These are phyloP conservation scores for Leptographium lundbergii DNA, from an alignment of 2,329 filamentous ascomycete species.

Conservation along the genomic window DNA sequence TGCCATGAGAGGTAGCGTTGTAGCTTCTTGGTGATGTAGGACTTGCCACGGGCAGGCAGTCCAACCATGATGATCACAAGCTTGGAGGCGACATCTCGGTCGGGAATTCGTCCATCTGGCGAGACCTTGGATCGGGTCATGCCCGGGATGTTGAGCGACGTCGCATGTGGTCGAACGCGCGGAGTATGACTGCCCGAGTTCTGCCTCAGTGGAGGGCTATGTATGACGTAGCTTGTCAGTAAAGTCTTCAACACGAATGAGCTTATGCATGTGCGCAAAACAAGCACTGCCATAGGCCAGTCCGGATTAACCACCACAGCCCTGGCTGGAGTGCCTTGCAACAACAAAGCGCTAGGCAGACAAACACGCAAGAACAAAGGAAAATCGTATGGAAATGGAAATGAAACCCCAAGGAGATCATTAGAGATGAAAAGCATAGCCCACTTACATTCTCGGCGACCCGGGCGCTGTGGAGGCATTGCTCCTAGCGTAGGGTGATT, in stretches of 20 bases:
- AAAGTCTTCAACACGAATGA: neutral
- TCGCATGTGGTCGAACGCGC: slow-evolving; percentile 68
- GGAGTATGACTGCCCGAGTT: slow-evolving; percentile 70
- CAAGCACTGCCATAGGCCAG: neutral
- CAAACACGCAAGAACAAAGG: neutral
- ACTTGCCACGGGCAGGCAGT: slow-evolving; percentile 87
- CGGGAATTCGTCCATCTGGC: slow-evolving; percentile 85
- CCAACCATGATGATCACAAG: slow-evolving; percentile 98
- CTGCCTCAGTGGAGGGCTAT: slow-evolving; percentile 54
- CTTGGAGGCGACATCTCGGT: slow-evolving; percentile 90
- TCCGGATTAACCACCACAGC: neutral
- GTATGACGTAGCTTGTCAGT: slow-evolving; percentile 8
- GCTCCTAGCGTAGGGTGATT: slow-evolving; percentile 43
- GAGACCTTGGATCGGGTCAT: slow-evolving; percentile 93
- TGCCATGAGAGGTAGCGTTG: slow-evolving; percentile 93
- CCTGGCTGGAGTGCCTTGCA: neutral
- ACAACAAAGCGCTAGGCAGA: neutral
- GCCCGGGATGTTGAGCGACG: slow-evolving; percentile 91
- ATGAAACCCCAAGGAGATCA: slow-evolving; percentile 4
- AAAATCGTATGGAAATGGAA: slow-evolving; percentile 9
- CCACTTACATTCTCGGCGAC: slow-evolving; percentile 47
- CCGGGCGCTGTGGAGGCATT: slow-evolving; percentile 45
- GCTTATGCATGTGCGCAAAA: neutral
- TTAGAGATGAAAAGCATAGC: neutral
- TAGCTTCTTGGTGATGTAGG: slow-evolving; percentile 97